Evolutionary conservation across 768 basidiomycete species (phyloP).

Genomic region (Pulveroboletus sp.): DNA sequence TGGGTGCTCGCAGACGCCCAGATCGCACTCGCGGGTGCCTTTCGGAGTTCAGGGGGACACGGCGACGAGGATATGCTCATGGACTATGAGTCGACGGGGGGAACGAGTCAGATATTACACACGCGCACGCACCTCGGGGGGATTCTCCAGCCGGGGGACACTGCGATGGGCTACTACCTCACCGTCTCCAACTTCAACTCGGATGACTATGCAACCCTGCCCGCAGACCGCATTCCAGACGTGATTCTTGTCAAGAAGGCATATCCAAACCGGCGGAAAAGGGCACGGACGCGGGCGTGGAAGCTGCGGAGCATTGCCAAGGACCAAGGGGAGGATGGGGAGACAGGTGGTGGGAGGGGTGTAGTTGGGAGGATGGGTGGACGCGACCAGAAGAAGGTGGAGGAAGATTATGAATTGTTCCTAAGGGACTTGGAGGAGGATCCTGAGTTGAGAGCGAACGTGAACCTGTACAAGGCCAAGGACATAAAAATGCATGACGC

Average conservation of each 20-base stretch:
- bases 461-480: constrained; percentile 80
- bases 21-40: constrained; percentile 79
- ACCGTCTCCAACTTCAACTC: constrained; percentile 92
- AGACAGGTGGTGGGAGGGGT: constrained; percentile 71
- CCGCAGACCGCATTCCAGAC: constrained; percentile 71
- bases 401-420: constrained; percentile 96
- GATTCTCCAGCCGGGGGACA: constrained; percentile 91
- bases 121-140: constrained; percentile 95
- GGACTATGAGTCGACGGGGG: constrained; percentile 57
- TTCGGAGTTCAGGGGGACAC: constrained; percentile 48
- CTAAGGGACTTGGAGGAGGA: constrained; percentile 93
- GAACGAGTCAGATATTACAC: constrained; percentile 79
- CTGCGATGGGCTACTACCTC: constrained; percentile 86
- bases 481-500: constrained; percentile 51
- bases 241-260: constrained; percentile 92
- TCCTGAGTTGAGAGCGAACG: constrained; percentile 77
- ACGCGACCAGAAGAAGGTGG: constrained; percentile 86
- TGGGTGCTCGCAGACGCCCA: constrained; percentile 85
- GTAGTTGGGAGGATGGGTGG: constrained; percentile 90
- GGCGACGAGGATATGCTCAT: constrained; percentile 48
- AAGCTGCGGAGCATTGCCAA: constrained; percentile 88
- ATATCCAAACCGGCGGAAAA: constrained; percentile 91
- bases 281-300: constrained; percentile 81
- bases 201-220: constrained; percentile 70
- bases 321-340: constrained; percentile 83